A percentile compares a stretch with the other conserved stretches of the same genome.
Evolutionary conservation across 345 rosid genomes (phyloP).

Genomic region (Eucalyptus pumila): DNA sequence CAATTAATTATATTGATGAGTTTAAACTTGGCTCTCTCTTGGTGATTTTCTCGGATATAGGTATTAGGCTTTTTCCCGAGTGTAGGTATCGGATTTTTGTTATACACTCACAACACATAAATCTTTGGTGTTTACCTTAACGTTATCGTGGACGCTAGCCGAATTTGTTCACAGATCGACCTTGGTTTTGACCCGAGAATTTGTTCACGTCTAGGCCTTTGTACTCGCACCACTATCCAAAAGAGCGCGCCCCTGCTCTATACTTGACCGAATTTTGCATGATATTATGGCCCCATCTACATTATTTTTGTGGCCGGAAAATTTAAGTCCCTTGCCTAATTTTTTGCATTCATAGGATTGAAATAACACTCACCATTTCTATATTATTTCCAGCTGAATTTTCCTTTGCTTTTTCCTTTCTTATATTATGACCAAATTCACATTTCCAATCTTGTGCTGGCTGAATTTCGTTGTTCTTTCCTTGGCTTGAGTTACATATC

Average conservation of each 20-base stretch:
- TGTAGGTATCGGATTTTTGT: fast-evolving
- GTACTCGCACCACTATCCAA: background rate
- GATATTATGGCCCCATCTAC: background rate
- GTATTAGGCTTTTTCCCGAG: fast-evolving
- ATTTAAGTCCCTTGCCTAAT: background rate
- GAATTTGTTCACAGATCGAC: background rate
- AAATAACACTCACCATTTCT: background rate
- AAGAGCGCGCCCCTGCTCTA: fast-evolving
- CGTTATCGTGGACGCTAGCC: fast-evolving
- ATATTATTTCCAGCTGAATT: background rate
- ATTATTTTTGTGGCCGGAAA: too few species aligned
- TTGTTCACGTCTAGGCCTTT: background rate
- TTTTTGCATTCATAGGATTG: background rate
- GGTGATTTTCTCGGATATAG: too few species aligned
- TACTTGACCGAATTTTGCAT: background rate
- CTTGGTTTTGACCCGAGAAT: background rate
- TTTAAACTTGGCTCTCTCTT: too few species aligned
- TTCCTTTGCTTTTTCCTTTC: background rate
- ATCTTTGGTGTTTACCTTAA: background rate
- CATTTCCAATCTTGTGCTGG: background rate
- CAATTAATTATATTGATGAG: too few species aligned
- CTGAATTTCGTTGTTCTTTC: background rate
- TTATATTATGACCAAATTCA: constrained; percentile 16
- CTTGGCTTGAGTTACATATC: background rate
- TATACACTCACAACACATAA: too few species aligned